phyloP scores from a whole-genome alignment of 169 alveolate species.

The Theileria luwenshuni region DNA sequence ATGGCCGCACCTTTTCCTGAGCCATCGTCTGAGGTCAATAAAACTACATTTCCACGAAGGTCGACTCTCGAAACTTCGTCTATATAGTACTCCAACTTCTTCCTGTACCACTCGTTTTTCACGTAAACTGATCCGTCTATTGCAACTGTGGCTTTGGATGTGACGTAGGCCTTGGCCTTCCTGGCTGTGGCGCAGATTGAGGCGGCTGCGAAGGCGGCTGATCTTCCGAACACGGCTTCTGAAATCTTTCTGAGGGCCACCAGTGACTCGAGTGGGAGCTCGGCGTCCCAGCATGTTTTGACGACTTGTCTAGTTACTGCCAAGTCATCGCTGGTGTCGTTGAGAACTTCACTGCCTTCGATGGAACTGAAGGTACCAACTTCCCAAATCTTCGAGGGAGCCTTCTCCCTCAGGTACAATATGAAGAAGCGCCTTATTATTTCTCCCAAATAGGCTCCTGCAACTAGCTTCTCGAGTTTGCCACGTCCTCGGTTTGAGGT shows the following conservation, averaged over 20 bases:
- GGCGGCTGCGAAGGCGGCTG: slow-evolving; percentile 86
- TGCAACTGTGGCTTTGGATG: slow-evolving; percentile 72
- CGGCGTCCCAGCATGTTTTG: slow-evolving; percentile 73
- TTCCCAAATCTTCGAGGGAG: slow-evolving; percentile 81
- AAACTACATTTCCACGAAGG: slow-evolving; percentile 65
- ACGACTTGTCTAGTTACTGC: slow-evolving; percentile 66
- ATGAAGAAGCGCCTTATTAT: slow-evolving; percentile 79
- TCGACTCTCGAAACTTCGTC: slow-evolving; percentile 73
- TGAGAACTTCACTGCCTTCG: slow-evolving; percentile 74
- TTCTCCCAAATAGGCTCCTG: slow-evolving; percentile 90
- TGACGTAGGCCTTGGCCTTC: slow-evolving; percentile 73
- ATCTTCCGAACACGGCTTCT: slow-evolving; percentile 77
- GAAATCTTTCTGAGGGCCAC: slow-evolving; percentile 71
- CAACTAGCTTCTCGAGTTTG: slow-evolving; percentile 82
- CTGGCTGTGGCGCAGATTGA: slow-evolving; percentile 80
- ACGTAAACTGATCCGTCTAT: slow-evolving; percentile 86
- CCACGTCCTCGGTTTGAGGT: slow-evolving; percentile 86
- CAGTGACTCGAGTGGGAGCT: slow-evolving; percentile 52
- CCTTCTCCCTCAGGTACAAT: slow-evolving; percentile 72
- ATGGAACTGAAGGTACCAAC: slow-evolving; percentile 72
- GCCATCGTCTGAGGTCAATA: slow-evolving; percentile 84
- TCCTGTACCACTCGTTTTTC: slow-evolving; percentile 82
- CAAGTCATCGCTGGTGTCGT: slow-evolving; percentile 70
- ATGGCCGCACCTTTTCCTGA: slow-evolving; percentile 89
- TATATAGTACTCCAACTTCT: slow-evolving; percentile 68